Evolutionary conservation across 257 asterid species (phyloP).

Genomic region (Orobanche coerulescens): DNA sequence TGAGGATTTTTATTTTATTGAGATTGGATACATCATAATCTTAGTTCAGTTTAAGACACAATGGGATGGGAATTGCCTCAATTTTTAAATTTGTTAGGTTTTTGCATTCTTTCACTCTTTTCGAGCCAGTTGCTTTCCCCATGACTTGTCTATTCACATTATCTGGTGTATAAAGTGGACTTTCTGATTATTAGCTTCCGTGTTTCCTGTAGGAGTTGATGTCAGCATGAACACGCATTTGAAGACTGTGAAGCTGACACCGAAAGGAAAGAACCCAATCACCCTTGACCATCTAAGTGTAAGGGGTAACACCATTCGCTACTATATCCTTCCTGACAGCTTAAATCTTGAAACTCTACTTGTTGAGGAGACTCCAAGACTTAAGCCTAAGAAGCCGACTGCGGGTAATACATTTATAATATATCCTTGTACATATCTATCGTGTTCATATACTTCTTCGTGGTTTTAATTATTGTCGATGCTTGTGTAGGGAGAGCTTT

Average conservation of each 20-base stretch:
- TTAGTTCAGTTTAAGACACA: not conserved
- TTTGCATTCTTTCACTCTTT: not conserved
- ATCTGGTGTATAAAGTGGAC: not conserved
- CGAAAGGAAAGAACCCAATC: constrained; percentile 59
- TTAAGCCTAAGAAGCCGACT: constrained; percentile 68
- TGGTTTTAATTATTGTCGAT: not conserved
- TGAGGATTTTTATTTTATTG: not conserved
- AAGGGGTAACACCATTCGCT: constrained; percentile 64
- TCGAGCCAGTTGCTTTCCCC: not conserved
- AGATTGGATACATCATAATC: not conserved
- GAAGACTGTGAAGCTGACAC: constrained; percentile 58
- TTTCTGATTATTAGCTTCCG: not conserved
- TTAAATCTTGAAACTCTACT: constrained; percentile 58
- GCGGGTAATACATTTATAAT: constrained; percentile 31
- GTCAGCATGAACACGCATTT: constrained; percentile 70
- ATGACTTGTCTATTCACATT: not conserved
- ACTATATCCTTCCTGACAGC: constrained; percentile 70
- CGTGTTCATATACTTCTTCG: no score
- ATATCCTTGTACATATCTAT: no score
- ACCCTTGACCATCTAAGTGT: constrained; percentile 61
- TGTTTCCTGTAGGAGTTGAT: constrained; percentile 42
- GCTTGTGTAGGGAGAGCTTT: constrained; percentile 37
- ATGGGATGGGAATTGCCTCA: not conserved
- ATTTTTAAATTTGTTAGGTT: not conserved
- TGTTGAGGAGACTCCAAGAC: constrained; percentile 60